Conservation (phyloP, 805 yeast genomes). For the Monosporozyma siamensis region DNA sequence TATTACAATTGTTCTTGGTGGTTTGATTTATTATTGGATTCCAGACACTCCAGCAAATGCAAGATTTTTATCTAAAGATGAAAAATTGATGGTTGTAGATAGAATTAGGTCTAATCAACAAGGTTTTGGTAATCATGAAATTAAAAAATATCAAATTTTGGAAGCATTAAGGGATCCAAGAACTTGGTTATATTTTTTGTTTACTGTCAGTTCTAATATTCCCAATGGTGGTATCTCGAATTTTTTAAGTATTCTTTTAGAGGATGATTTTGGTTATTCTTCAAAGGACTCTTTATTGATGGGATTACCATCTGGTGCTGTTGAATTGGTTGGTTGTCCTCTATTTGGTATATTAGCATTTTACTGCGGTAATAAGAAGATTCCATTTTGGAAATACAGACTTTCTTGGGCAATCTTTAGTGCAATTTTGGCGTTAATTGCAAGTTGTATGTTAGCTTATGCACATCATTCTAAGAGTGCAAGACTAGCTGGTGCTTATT, state of each 20-base stretch:
- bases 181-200: conserved; percentile 39
- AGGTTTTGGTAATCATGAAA: conserved; percentile 47
- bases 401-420: conserved; percentile 29
- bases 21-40: conserved; percentile 38
- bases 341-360: conserved; percentile 24
- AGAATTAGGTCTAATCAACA: conserved; percentile 46
- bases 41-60: conserved; percentile 50
- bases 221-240: conserved; percentile 50
- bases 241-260: conserved; percentile 38
- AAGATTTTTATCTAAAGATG: conserved; percentile 35
- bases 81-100: conserved; percentile 39
- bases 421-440: conserved; percentile 27
- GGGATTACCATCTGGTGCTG: conserved; percentile 40
- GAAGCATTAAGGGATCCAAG: conserved; percentile 44
- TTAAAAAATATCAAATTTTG: conserved; percentile 45
- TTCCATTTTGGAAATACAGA: conserved; percentile 17
- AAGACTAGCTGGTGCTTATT: conserved; percentile 31
- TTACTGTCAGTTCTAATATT: conserved; percentile 34
- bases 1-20: conserved; percentile 45
- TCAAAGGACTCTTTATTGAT: conserved; percentile 34
- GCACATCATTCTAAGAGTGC: conserved; percentile 28
- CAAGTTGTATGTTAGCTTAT: conserved; percentile 38
- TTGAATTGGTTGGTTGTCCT: conserved; percentile 31
- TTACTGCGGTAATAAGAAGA: conserved; percentile 13
- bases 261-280: conserved; percentile 37